Conservation (phyloP, 805 yeast genomes). For the Komagataella kurtzmanii region DNA sequence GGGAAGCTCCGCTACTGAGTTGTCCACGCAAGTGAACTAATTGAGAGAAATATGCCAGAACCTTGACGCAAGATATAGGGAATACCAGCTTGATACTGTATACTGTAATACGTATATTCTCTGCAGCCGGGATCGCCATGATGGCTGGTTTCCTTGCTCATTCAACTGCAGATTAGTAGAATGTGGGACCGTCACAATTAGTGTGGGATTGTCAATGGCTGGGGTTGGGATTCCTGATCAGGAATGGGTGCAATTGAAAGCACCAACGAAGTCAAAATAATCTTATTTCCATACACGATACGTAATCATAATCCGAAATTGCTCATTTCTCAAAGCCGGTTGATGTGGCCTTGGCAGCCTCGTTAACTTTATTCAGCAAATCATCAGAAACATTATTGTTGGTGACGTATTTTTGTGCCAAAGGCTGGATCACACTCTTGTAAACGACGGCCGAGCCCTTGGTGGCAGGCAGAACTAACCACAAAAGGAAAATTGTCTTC, state of each 20-base stretch:
- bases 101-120: no score
- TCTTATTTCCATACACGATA: background rate
- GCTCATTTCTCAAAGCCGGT: constrained; percentile 15
- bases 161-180: no score
- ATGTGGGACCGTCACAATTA: background rate
- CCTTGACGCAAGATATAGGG: background rate
- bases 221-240: background rate
- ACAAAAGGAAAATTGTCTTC: constrained; percentile 79
- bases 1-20: background rate
- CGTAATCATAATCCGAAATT: background rate
- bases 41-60: background rate
- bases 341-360: constrained; percentile 27
- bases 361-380: constrained; percentile 30
- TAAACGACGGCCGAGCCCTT: constrained; percentile 79
- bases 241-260: background rate
- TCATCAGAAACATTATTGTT: constrained; percentile 12
- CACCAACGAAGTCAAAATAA: background rate
- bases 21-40: background rate
- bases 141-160: no score
- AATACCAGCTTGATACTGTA: no score
- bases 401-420: constrained; percentile 28
- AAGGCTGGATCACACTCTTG: constrained; percentile 51
- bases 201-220: background rate
- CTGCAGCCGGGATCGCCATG: no score
- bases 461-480: constrained; percentile 77